Evolutionary conservation across 345 rosid species (phyloP), one percentile per base, ranked within the genome.

Genomic region (Carallia brachiata): DNA sequence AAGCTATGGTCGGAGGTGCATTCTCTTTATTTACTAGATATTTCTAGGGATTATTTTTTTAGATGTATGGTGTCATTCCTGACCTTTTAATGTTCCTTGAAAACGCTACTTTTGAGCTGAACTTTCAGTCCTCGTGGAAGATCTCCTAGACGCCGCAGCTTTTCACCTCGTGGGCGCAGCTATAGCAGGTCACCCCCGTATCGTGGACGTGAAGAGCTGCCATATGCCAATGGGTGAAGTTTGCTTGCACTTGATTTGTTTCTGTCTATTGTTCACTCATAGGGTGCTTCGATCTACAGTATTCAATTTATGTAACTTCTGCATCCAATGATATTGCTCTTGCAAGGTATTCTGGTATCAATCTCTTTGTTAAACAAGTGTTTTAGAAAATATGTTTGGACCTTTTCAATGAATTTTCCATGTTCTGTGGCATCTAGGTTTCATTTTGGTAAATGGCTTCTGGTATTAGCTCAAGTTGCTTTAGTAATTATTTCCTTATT

Each of bases 41-140:
- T 12, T 44, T 44, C 15, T 12, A 44, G 50, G 50, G 50, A 9
- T 12, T 44, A 10, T 44, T 44, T 12, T 44, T 8, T 40, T 12
- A 12, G 50, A 13, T 9, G 6, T 2, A 19, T 10, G 2, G 0
- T 56, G 16, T 34, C n/a, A 16, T 36, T 50, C 7, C n/a, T 36
- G 6, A 16, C 37, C 32, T 61, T 30, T 7, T 37, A 7, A 54
- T 23, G 4, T 69, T 62, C 32, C 40, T 18, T 76, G 68, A 44
- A 7, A 8, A 15, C 36, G 32, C 53, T 62, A 30, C 44, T 70
- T 18, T 50, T 73, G 32, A 64, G 69, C 81, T 89, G 97, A 85
- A 92, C 97, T 74, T 82, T 84, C 79, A 95, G 99, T 67, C 99
- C 97, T 68, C 97, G 87, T 57, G 95, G 85, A 53, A 78, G 95